Conservation (phyloP, 345 rosid genomes). For the Sisymbrium altissimum region DNA sequence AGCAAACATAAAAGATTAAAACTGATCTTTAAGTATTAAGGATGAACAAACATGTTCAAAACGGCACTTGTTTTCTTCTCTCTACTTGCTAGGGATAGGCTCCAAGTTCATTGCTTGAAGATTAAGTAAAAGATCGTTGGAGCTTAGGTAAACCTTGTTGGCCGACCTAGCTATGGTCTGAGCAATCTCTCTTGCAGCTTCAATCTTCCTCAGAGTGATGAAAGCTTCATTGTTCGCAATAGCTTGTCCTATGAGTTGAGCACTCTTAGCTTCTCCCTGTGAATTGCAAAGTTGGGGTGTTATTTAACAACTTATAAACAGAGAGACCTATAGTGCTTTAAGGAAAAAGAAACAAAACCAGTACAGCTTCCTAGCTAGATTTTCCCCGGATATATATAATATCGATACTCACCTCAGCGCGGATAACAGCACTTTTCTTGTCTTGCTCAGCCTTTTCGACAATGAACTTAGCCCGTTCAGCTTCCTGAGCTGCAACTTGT, state of each 20-base stretch:
- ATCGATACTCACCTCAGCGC: constrained; percentile 54
- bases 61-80: neutral
- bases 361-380: neutral
- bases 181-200: constrained; percentile 85
- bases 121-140: constrained; percentile 65
- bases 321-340: neutral
- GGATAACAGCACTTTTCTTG: constrained; percentile 79
- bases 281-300: neutral
- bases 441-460: constrained; percentile 91
- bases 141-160: constrained; percentile 65
- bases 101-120: constrained; percentile 62
- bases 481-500: constrained; percentile 86
- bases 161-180: constrained; percentile 53
- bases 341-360: neutral
- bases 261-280: constrained; percentile 86
- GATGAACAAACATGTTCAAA: too few relatives aligned
- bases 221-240: constrained; percentile 82
- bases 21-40: neutral
- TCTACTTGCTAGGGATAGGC: neutral
- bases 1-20: neutral
- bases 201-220: constrained; percentile 74
- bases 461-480: constrained; percentile 78
- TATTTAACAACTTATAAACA: neutral
- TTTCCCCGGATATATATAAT: too few relatives aligned
- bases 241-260: constrained; percentile 77